A percentile compares a stretch with the other conserved stretches of the same genome.
Evolutionary conservation across 768 basidiomycete genomes (phyloP).

Genomic region (Russula olivacea): DNA sequence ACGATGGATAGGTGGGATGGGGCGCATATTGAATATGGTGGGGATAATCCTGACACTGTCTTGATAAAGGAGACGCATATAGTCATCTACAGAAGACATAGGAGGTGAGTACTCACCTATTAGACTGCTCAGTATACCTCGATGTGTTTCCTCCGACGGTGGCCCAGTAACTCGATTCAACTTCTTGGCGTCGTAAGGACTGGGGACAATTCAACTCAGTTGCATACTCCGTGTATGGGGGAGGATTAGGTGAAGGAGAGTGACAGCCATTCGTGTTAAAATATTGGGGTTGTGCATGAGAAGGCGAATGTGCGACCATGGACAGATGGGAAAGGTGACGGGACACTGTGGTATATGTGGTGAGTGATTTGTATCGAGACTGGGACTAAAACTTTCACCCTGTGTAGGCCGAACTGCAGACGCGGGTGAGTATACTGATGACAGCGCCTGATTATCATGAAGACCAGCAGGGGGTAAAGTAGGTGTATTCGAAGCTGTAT

Average conservation of each 20-base stretch:
- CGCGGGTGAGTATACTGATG: slow-evolving; percentile 65
- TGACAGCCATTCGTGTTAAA: slow-evolving; percentile 34
- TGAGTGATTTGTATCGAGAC: not conserved
- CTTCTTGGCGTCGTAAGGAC: slow-evolving; percentile 39
- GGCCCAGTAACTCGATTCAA: slow-evolving; percentile 60
- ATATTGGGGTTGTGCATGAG: slow-evolving; percentile 52
- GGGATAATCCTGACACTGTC: slow-evolving; percentile 31
- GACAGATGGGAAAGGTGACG: slow-evolving; percentile 60
- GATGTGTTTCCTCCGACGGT: slow-evolving; percentile 54
- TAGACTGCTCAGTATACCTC: slow-evolving; percentile 47
- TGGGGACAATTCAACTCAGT: slow-evolving; percentile 53
- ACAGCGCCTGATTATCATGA: slow-evolving; percentile 60
- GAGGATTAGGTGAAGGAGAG: slow-evolving; percentile 35
- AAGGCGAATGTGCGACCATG: slow-evolving; percentile 50
- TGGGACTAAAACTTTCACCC: slow-evolving; percentile 38
- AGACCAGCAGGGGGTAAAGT: slow-evolving; percentile 42
- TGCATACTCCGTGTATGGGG: slow-evolving; percentile 65
- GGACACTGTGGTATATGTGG: slow-evolving; percentile 43
- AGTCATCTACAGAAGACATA: slow-evolving; percentile 3
- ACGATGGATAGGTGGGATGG: slow-evolving; percentile 43
- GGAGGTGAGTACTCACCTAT: slow-evolving; percentile 4
- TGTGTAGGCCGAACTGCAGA: slow-evolving; percentile 75
- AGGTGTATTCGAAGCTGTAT: slow-evolving; percentile 7
- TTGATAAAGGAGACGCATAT: slow-evolving; percentile 20
- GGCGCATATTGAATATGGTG: slow-evolving; percentile 40